phyloP scores from a whole-genome alignment of 1,284 basidiomycete genomes.

The Thelephora terrestris region DNA sequence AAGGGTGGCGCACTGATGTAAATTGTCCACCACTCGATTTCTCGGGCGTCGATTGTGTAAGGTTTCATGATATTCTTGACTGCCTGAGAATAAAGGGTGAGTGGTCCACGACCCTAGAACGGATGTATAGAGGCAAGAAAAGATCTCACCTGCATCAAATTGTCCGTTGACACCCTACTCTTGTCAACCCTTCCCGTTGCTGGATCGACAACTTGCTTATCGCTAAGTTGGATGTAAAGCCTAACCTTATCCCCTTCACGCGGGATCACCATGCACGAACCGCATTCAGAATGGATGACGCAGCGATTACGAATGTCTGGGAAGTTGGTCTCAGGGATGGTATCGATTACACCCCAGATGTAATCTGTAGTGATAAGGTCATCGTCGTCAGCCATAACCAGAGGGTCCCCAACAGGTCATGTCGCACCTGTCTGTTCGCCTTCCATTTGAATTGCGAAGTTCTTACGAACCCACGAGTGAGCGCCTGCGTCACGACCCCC shows the following conservation, averaged over 20 bases:
- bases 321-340: slow-evolving; percentile 63
- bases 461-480: slow-evolving; percentile 73
- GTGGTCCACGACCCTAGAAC: background rate
- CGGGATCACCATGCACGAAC: slow-evolving; percentile 64
- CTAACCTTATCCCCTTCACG: slow-evolving; percentile 64
- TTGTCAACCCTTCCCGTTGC: slow-evolving; percentile 53
- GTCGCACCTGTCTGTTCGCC: slow-evolving; percentile 59
- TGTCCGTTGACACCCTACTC: slow-evolving; percentile 44
- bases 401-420: background rate
- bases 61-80: slow-evolving; percentile 61
- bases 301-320: slow-evolving; percentile 71
- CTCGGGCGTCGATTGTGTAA: slow-evolving; percentile 49
- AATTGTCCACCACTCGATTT: slow-evolving; percentile 74
- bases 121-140: background rate
- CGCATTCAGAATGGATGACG: slow-evolving; percentile 48
- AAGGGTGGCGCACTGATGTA: slow-evolving; percentile 38
- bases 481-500: slow-evolving; percentile 33
- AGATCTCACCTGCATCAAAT: slow-evolving; percentile 46
- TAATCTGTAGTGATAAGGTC: slow-evolving; percentile 31
- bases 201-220: slow-evolving; percentile 36
- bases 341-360: slow-evolving; percentile 74
- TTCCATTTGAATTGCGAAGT: slow-evolving; percentile 61
- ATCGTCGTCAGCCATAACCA: background rate
- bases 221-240: slow-evolving; percentile 65
- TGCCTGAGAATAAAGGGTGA: slow-evolving; percentile 22